Percentiles rank a stretch among this genome's conserved stretches.
Conservation (phyloP, 495 filamentous ascomycete genomes). For the Penicillium chermesinum region DNA sequence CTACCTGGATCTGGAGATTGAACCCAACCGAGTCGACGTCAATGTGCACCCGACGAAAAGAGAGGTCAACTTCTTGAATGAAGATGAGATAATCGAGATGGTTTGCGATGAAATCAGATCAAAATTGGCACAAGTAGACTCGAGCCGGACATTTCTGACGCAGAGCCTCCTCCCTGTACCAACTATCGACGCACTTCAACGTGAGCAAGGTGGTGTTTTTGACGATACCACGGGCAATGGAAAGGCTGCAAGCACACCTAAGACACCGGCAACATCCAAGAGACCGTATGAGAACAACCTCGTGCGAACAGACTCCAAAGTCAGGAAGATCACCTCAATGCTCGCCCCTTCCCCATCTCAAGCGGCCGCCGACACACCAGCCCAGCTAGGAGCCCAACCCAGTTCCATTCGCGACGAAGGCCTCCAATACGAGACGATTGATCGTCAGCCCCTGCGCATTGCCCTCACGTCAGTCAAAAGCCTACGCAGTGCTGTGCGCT, state of each 20-base stretch:
- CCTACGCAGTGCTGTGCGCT: conserved; percentile 74
- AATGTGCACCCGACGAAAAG: conserved; percentile 98
- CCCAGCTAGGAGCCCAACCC: conserved; percentile 14
- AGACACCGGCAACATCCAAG: conserved; percentile 41
- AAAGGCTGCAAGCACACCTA: conserved; percentile 16
- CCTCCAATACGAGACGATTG: conserved; percentile 63
- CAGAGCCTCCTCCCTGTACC: conserved; percentile 74
- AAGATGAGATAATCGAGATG: conserved; percentile 90
- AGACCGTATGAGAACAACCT: conserved; percentile 84
- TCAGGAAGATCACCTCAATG: conserved; percentile 97
- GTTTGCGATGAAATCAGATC: conserved; percentile 77
- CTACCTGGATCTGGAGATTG: conserved; percentile 90
- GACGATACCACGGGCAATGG: conserved; percentile 15
- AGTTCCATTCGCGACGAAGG: conserved; percentile 37
- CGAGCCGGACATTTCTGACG: conserved; percentile 88
- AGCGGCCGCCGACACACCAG: conserved; percentile 5
- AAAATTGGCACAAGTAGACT: conserved; percentile 83
- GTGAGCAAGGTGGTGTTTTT: conserved; percentile 3
- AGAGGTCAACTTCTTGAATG: conserved; percentile 97
- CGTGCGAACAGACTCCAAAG: conserved; percentile 81
- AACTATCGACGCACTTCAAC: conserved; percentile 30
- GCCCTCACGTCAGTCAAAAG: conserved; percentile 74
- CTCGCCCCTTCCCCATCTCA: conserved; percentile 43
- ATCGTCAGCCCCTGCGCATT: conserved; percentile 63
- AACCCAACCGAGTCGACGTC: conserved; percentile 90